Evolutionary conservation across 1,139 yeast genomes (phyloP), one percentile per base, ranked within the genome.

Genomic region (Yamadazyma dendronema): DNA sequence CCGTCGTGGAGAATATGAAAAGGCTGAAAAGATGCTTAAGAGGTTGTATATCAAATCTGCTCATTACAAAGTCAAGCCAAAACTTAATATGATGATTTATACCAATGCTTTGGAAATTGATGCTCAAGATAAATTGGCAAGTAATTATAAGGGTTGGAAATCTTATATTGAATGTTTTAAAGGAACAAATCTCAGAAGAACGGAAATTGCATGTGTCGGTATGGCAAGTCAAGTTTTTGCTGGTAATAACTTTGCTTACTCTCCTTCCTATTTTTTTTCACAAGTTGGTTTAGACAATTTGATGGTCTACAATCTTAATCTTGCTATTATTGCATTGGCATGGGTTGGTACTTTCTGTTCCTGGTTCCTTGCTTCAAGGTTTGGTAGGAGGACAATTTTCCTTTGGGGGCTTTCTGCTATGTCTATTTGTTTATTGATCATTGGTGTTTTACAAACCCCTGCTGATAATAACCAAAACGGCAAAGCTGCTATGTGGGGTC

Each of bases 211-310:
- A 3, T 49, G 56, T 34, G 37, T 56, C 26, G 44, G 50, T 11
- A 47, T 41, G 26, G 42, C 42, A 5, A 32, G 33, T 23, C 47
- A 43, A 33, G 45, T 40, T 4, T 30, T 40, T 12, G 34, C 32
- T 12, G 45, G 46, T 17, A 41, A 39, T 23, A 34, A 34, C 28
- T 42, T 14, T 44, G 42, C 17, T 34, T 47, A 17, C 52, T 57
- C 15, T 33, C 64, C 69, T 9, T 57, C 70, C 1, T 64, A 61
- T 36, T 63, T 62, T 45, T 65, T 57, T 38, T 47, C 54, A 35
- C 62, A 59, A 42, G 65, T 68, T 12, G 71, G 71, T 15, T 46
- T 65, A 26, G 43, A 43, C 26, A 45, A 47, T 4, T 22, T 45
- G 5, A 48, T 53, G 44, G 50, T 62, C 3, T 63, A 61, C 48